Conservation (phyloP, 179 eudicot genomes). For the Drosera spatulata region DNA sequence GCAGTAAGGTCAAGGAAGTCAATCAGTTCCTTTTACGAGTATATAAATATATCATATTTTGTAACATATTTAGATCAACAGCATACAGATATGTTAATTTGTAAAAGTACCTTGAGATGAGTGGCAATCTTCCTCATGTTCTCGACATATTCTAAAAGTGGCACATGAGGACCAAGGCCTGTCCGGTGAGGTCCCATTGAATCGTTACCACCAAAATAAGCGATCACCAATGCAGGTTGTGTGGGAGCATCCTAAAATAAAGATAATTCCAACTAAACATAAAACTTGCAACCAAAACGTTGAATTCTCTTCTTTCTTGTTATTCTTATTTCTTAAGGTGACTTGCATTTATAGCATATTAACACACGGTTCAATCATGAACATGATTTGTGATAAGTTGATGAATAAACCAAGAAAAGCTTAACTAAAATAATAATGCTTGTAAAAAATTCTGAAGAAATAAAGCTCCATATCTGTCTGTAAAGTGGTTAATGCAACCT, state of each 20-base stretch:
- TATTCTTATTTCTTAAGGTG: too few relatives aligned
- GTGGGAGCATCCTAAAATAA: slow-evolving; percentile 43
- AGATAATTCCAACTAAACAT: background rate
- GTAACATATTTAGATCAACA: background rate
- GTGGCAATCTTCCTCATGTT: slow-evolving; percentile 75
- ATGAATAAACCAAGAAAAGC: too few relatives aligned
- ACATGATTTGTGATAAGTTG: too few relatives aligned
- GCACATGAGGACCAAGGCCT: slow-evolving; percentile 91
- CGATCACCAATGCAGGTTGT: slow-evolving; percentile 78
- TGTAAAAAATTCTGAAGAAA: too few relatives aligned
- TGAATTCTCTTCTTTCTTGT: too few relatives aligned
- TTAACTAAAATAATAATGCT: too few relatives aligned
- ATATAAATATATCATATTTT: background rate
- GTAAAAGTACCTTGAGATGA: slow-evolving; percentile 51
- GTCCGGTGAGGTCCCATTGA: slow-evolving; percentile 56
- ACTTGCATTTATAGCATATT: too few relatives aligned
- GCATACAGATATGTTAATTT: background rate
- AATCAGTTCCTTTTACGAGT: background rate
- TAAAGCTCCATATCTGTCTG: too few relatives aligned
- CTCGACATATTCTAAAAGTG: slow-evolving; percentile 74
- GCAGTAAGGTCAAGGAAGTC: too few relatives aligned
- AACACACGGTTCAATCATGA: too few relatives aligned
- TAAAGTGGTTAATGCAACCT: too few relatives aligned
- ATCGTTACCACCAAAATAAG: slow-evolving; percentile 95
- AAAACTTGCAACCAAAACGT: background rate